Evolutionary conservation across 2,329 filamentous ascomycete species (phyloP), one percentile per base, ranked within the genome.

Genomic region (Aspergillus awamori): DNA sequence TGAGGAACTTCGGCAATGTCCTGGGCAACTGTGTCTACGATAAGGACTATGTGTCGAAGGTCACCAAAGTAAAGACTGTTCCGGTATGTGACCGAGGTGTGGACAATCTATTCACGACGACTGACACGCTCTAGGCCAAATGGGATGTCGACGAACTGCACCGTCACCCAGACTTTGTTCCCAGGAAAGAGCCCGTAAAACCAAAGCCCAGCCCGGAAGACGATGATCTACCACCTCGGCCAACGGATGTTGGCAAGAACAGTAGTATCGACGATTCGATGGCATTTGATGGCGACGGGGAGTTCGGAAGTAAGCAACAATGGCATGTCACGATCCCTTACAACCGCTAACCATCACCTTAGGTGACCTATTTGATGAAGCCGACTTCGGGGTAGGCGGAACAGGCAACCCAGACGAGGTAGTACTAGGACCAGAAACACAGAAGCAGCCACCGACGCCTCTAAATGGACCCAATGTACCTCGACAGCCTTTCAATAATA

Each of bases 1-100:
- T 99, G 70, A 86, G 94, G 61, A 97, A 88, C 65, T 99, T 99
- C 77, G 95, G 95, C 62, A 98, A 98, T 70, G 90, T 98, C 15
- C 82, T 99, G 58, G 95, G 95, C n/a, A 99, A 98, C 74, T 99
- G 95, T 81, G 88, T 99, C 61, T 98, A 99, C 78, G 95, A 99
- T 80, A 96, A 97, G 77, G 89, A 94, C 63, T 99, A 97, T 74
- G 82, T 99, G 59, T 84, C 88, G 56, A 93, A 92, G 74, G 91
- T 98, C n/a, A 90, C 89, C 55, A 96, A 92, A 79, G 83, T 99
- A 71, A 98, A 96, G 81, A 86, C 88, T 15, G 83, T 85, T 59
- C 90, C 92, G 4, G 79, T 81, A 74, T 64, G 77, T 63, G 15
- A 8, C 36, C 26, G 17, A 22, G 1, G 8, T n/a, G n/a, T 24